phyloP scores from a whole-genome alignment of 495 filamentous ascomycete genomes.

The Penicillium alfredii region DNA sequence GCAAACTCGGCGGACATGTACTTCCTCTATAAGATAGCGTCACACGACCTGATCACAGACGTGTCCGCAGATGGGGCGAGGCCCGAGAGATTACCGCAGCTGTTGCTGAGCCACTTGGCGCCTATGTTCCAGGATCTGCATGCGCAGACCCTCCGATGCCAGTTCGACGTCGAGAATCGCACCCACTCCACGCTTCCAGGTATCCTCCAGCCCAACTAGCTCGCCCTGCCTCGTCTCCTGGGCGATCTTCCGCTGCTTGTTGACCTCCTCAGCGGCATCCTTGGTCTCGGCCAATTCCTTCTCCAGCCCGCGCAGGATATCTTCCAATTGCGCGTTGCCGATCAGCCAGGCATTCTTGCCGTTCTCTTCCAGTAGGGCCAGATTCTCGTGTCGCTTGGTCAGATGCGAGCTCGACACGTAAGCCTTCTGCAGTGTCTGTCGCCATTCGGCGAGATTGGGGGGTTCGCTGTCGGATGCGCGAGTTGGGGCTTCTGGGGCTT shows the following conservation, averaged over 20 bases:
- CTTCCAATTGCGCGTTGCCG: slow-evolving; percentile 72
- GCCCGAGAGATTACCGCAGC: slow-evolving; percentile 16
- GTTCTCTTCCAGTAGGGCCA: slow-evolving; percentile 67
- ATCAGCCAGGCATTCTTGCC: slow-evolving; percentile 91
- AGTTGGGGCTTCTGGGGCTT: slow-evolving; percentile 49
- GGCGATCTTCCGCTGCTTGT: slow-evolving; percentile 58
- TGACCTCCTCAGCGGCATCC: slow-evolving; percentile 61
- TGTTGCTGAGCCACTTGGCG: slow-evolving; percentile 36
- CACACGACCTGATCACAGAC: too few relatives aligned
- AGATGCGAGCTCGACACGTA: slow-evolving; percentile 66
- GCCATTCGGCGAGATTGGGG: slow-evolving; percentile 35
- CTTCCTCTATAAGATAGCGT: too few relatives aligned
- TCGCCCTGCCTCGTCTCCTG: slow-evolving; percentile 68
- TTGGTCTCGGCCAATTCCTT: slow-evolving; percentile 63
- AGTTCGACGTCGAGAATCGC: slow-evolving; percentile 68
- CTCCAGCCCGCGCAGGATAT: slow-evolving; percentile 65
- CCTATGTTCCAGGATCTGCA: slow-evolving; percentile 54
- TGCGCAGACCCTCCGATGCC: slow-evolving; percentile 62
- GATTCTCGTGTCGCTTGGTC: slow-evolving; percentile 56
- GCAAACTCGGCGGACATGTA: too few relatives aligned
- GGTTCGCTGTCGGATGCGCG: slow-evolving; percentile 25
- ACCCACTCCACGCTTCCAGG: slow-evolving; percentile 68
- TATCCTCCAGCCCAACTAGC: slow-evolving; percentile 61
- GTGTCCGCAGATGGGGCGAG: background rate
- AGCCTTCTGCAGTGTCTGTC: slow-evolving; percentile 37